Conservation (phyloP, 805 yeast species). For the Spathaspora girioi region DNA sequence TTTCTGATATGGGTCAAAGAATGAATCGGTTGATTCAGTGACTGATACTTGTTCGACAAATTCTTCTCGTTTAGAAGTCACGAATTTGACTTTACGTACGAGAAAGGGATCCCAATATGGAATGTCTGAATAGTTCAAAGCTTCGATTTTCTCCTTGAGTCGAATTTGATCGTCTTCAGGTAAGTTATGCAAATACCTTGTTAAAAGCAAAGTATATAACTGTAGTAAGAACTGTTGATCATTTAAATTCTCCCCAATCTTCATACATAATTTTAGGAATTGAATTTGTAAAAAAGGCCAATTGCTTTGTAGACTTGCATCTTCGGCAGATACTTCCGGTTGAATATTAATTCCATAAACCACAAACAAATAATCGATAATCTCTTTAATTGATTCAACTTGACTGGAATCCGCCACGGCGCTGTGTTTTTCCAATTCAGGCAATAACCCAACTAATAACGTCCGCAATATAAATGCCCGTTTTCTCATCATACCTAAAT, state of each 20-base stretch:
- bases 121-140: slow-evolving; percentile 16
- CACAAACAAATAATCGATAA: slow-evolving; percentile 47
- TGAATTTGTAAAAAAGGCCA: slow-evolving; percentile 62
- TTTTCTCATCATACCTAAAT: slow-evolving; percentile 61
- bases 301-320: slow-evolving; percentile 20
- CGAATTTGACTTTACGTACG: slow-evolving; percentile 47
- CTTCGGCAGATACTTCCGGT: slow-evolving; percentile 22
- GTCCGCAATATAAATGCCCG: slow-evolving; percentile 65
- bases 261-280: slow-evolving; percentile 48
- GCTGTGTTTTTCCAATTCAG: slow-evolving; percentile 26
- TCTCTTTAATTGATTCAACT: slow-evolving; percentile 23
- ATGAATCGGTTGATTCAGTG: slow-evolving; percentile 9
- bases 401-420: slow-evolving; percentile 5
- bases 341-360: slow-evolving; percentile 51
- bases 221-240: slow-evolving; percentile 38
- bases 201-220: slow-evolving; percentile 52
- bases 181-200: slow-evolving; percentile 53
- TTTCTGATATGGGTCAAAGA: slow-evolving; percentile 51
- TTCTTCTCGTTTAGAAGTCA: slow-evolving; percentile 19
- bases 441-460: slow-evolving; percentile 51
- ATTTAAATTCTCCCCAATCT: slow-evolving; percentile 49
- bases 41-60: slow-evolving; percentile 18
- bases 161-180: slow-evolving; percentile 55
- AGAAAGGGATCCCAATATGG: slow-evolving; percentile 75
- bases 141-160: slow-evolving; percentile 30